Conservation (phyloP, 495 filamentous ascomycete species). For the Xylaria telfairii region DNA sequence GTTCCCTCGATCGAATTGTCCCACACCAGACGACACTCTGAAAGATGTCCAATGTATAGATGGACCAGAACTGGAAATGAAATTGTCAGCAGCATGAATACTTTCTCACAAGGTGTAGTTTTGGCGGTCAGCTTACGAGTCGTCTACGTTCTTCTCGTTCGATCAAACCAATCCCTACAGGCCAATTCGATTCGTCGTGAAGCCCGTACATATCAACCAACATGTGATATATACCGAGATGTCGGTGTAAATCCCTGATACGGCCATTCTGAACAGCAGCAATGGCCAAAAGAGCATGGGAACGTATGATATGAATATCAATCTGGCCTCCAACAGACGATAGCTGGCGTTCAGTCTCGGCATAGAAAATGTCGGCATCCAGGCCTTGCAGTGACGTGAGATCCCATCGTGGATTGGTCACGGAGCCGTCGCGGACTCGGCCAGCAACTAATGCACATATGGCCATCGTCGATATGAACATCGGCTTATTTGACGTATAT, state of each 20-base stretch:
- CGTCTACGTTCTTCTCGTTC: conserved; percentile 56
- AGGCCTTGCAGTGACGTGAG: conserved; percentile 39
- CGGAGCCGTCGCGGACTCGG: conserved; percentile 54
- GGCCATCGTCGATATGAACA: conserved; percentile 58
- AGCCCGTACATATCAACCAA: conserved; percentile 51
- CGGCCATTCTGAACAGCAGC: conserved; percentile 55
- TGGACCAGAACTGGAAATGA: conserved; percentile 55
- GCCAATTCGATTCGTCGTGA: conserved; percentile 59
- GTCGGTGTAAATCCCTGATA: conserved; percentile 55
- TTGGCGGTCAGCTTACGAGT: conserved; percentile 43
- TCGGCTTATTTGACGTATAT: conserved; percentile 47
- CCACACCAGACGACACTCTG: conserved; percentile 55
- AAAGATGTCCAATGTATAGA: conserved; percentile 59
- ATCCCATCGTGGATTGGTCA: conserved; percentile 41
- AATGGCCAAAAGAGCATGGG: conserved; percentile 53
- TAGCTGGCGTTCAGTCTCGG: conserved; percentile 50
- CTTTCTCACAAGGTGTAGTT: background rate
- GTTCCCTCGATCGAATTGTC: conserved; percentile 52
- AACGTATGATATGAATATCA: conserved; percentile 54
- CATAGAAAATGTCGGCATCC: conserved; percentile 54
- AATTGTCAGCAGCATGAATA: conserved; percentile 20
- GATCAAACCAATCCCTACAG: conserved; percentile 46
- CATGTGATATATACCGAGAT: conserved; percentile 54
- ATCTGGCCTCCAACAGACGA: conserved; percentile 45
- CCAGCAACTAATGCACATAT: conserved; percentile 55